Conservation (phyloP, 2,329 filamentous ascomycete species). For the Myotisia sp. region DNA sequence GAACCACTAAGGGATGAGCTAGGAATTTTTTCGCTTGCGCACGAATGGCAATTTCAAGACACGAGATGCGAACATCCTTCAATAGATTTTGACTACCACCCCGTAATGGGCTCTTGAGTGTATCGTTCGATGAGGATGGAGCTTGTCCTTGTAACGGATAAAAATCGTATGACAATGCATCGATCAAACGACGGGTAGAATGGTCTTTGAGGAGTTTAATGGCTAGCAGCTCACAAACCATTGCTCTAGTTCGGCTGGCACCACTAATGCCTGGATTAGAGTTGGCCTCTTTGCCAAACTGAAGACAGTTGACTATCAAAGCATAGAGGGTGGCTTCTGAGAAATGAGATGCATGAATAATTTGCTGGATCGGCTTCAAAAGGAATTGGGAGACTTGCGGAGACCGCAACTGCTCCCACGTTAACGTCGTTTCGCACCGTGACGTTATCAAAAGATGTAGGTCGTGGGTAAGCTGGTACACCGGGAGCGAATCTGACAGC, state of each 20-base stretch:
- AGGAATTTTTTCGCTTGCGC: conserved; percentile 87
- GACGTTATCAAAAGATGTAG: conserved; percentile 73
- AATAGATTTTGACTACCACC: conserved; percentile 29
- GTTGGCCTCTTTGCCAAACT: conserved; percentile 79
- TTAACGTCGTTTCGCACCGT: conserved; percentile 78
- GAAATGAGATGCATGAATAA: conserved; percentile 70
- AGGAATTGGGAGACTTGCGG: conserved; percentile 93
- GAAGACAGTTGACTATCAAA: conserved; percentile 81
- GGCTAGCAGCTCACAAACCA: conserved; percentile 80
- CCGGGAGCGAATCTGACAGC: conserved; percentile 60
- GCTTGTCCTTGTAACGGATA: conserved; percentile 74
- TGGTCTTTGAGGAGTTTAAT: conserved; percentile 86
- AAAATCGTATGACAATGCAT: conserved; percentile 89
- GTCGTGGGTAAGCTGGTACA: conserved; percentile 81
- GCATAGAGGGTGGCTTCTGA: conserved; percentile 77
- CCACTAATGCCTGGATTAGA: conserved; percentile 71
- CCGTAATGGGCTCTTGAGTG: conserved; percentile 24
- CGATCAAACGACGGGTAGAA: conserved; percentile 75
- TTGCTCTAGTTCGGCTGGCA: conserved; percentile 66
- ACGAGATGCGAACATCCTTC: conserved; percentile 64
- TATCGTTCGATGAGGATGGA: conserved; percentile 27
- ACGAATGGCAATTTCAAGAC: conserved; percentile 82
- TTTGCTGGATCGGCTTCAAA: conserved; percentile 85
- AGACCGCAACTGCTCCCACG: conserved; percentile 91
- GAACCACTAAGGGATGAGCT: conserved; percentile 78